Conservation (phyloP, 257 asterid genomes). For the Solanum arcanum region DNA sequence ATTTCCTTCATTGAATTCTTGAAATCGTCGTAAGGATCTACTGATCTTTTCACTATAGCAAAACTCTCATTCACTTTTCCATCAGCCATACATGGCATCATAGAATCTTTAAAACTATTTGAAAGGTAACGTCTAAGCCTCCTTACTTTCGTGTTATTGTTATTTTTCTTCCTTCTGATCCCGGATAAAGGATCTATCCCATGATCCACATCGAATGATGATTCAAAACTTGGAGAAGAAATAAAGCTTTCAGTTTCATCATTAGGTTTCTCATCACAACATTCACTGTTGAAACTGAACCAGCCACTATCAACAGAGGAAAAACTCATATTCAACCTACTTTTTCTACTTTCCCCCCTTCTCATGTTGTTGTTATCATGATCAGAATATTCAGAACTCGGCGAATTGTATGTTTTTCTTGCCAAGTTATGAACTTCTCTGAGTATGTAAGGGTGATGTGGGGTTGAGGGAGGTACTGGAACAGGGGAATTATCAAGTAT, state of each 20-base stretch:
- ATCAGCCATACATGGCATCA: conserved; percentile 15
- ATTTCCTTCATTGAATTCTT: conserved; percentile 76
- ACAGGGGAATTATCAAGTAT: conserved; percentile 21
- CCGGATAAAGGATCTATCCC: neutral
- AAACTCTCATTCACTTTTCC: conserved; percentile 36
- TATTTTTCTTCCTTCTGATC: conserved; percentile 1
- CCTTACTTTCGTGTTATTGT: conserved; percentile 5
- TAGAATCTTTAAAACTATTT: conserved; percentile 14
- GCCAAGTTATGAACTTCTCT: neutral
- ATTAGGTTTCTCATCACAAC: neutral
- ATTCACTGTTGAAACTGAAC: conserved; percentile 9
- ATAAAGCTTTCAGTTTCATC: conserved; percentile 25
- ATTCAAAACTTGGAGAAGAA: conserved; percentile 21
- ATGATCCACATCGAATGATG: conserved; percentile 9
- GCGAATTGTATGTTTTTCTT: conserved; percentile 13
- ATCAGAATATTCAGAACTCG: conserved; percentile 22
- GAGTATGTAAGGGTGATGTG: conserved; percentile 11
- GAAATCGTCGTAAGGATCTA: conserved; percentile 67
- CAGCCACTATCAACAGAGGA: conserved; percentile 13
- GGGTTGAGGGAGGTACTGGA: conserved; percentile 42
- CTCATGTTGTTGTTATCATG: neutral
- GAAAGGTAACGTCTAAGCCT: conserved; percentile 16
- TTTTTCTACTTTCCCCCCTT: neutral
- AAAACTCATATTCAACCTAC: conserved; percentile 4
- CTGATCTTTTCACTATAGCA: conserved; percentile 59